These are phyloP conservation scores for Pythium myriotylum DNA, from an alignment of 352 stramenopile species.

Conservation along the genomic window DNA sequence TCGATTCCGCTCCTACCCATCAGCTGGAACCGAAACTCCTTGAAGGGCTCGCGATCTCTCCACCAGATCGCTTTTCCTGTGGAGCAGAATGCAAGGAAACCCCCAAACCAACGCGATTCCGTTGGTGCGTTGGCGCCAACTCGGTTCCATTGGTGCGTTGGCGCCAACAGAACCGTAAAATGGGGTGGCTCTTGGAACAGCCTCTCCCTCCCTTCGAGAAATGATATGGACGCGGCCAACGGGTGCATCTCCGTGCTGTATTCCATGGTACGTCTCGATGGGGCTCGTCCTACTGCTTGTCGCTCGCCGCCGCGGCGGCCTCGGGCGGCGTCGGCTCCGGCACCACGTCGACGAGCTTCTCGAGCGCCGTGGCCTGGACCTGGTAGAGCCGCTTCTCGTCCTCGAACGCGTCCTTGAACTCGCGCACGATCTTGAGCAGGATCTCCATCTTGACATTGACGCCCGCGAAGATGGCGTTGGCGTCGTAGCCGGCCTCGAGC, in stretches of 20 bases:
- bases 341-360: constrained; percentile 83
- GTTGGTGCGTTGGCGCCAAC: no score
- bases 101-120: no score
- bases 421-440: constrained; percentile 75
- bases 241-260: background rate
- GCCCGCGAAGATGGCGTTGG: constrained; percentile 67
- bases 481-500: constrained; percentile 76
- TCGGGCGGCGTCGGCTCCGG: constrained; percentile 55
- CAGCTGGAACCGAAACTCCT: no score
- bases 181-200: no score
- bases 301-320: constrained; percentile 10
- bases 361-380: constrained; percentile 61
- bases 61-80: no score
- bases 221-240: no score
- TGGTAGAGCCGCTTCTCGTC: constrained; percentile 71
- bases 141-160: no score
- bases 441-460: constrained; percentile 87
- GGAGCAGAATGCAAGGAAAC: no score
- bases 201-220: no score
- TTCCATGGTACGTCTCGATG: background rate
- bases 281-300: background rate
- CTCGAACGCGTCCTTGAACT: constrained; percentile 78
- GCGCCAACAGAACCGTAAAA: no score
- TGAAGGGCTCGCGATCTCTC: no score
- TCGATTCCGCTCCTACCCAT: no score